Percentiles rank a stretch among this genome's conserved stretches.
phyloP scores from a whole-genome alignment of 805 yeast species.

The Huiozyma sinensis region DNA sequence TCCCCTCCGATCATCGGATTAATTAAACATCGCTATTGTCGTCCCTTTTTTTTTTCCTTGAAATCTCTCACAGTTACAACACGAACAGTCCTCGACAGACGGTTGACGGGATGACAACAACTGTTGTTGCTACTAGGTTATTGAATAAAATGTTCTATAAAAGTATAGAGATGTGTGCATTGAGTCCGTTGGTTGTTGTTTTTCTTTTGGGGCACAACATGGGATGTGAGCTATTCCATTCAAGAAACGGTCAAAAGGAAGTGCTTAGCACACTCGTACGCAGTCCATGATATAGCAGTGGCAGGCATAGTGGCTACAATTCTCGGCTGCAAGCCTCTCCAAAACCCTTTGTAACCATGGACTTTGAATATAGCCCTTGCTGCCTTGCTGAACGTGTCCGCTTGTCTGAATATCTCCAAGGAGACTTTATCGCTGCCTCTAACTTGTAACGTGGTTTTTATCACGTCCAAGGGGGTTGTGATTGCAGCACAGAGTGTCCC shows the following conservation, averaged over 20 bases:
- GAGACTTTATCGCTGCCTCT: slow-evolving; percentile 42
- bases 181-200: too few species aligned
- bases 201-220: too few species aligned
- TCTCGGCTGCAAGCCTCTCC: slow-evolving; percentile 83
- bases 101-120: too few species aligned
- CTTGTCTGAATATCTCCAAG: slow-evolving; percentile 32
- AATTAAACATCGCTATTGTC: too few species aligned
- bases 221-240: background rate
- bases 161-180: too few species aligned
- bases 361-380: slow-evolving; percentile 52
- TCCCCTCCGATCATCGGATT: too few species aligned
- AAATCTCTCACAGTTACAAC: too few species aligned
- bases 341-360: slow-evolving; percentile 59
- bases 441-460: slow-evolving; percentile 87
- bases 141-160: too few species aligned
- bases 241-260: slow-evolving; percentile 15
- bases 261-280: slow-evolving; percentile 91
- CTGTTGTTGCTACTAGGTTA: too few species aligned
- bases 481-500: slow-evolving; percentile 94
- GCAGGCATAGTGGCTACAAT: slow-evolving; percentile 92
- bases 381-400: slow-evolving; percentile 66
- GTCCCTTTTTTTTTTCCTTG: too few species aligned
- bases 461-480: slow-evolving; percentile 93
- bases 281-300: slow-evolving; percentile 97
- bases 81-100: too few species aligned